Evolutionary conservation across 2,329 filamentous ascomycete species (phyloP), one percentile per base, ranked within the genome.

Genomic region (Scleromitrula shiraiana): DNA sequence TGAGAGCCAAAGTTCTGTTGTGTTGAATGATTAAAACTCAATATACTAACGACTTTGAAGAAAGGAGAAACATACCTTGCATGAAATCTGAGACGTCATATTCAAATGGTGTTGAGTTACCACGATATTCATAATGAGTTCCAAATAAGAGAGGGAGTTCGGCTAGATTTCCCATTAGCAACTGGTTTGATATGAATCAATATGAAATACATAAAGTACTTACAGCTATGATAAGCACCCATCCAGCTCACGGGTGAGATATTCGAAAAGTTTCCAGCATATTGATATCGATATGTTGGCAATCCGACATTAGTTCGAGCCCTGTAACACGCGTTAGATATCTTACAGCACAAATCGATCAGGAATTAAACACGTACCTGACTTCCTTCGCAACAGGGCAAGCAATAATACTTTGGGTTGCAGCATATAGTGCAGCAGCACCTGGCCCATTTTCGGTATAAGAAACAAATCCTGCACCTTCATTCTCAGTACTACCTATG

Each of bases 181-280:
- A n/a, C n/a, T n/a, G 27, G n/a, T 17, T 26, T 14, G 1, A 2
- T 5, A 10, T 2, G 8, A 27, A 14, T 39, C 5, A 3, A 22
- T 9, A 4, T 12, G 3, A 10, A 6, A 1, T n/a, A n/a, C n/a
- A n/a, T n/a, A 4, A 32, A 7, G 26, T 7, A n/a, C 27, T 22
- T 42, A 42, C 40, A 32, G 40, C 40, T 42, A 43, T 66, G 63
- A 49, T 61, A 67, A 2, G 65, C 61, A 3, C 62, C 62, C 45
- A 61, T 22, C 56, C 54, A 59, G 1, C 52, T 29, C 2, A 48
- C 7, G 35, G 65, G 55, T 6, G 53, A 57, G 40, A 64, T 56
- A 39, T 65, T 65, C 9, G 58, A 53, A 41, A 65, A 66, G 36
- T 61, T 56, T 6, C 62, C 63, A 12, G 60, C 52, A 50, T 64